Base-by-base conservation (phyloP, 2,329 filamentous ascomycete genomes). In the Escovopsis weberi region DNA sequence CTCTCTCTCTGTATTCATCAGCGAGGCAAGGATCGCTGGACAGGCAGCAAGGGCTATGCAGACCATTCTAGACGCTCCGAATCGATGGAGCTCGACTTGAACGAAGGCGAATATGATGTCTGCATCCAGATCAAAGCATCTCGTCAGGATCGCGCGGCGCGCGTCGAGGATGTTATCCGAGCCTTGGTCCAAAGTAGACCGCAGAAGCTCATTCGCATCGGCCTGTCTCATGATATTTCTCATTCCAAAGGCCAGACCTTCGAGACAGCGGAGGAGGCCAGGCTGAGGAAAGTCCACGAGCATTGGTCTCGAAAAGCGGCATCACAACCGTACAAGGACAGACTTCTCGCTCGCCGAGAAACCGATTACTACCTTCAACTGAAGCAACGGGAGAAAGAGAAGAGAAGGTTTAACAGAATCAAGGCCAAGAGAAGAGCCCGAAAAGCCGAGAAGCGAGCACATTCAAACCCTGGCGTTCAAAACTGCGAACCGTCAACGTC, bases 341-440 rank as follows among this genome's bases (percentile, higher is more conserved):
- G 70, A 54, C 55, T 66, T 10, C 59, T 64, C n/a, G 55, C 60
- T 11, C 66, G 62, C 43, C 53, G 56, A n/a, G 59, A 61, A 30
- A 53, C 59, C 40, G 44, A 49, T 4, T 56, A 66, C 37, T 62
- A 62, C 12, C 50, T 65, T 11, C 57, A 58, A 40, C 58, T 53
- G 15, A 64, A 61, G 39, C 56, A 62, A 28, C 59, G 59, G 37
- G 57, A 60, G 36, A 65, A 60, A 42, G 46, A 48, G 2, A 46
- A 55, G 32, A 53, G 49, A 12, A 50, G 39, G 23, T 42, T 44
- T 4, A 39, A 48, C 51, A 80, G 77, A 54, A 85, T 84, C 58
- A 87, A 84, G 63, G 89, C 85, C 60, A 86, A 82, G 64, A 85
- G 82, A 67, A 87, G 85, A 70, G 72, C 74, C 28, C 83, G 80